Conservation (phyloP, 163 green algal species). For the Volvox carteri region DNA sequence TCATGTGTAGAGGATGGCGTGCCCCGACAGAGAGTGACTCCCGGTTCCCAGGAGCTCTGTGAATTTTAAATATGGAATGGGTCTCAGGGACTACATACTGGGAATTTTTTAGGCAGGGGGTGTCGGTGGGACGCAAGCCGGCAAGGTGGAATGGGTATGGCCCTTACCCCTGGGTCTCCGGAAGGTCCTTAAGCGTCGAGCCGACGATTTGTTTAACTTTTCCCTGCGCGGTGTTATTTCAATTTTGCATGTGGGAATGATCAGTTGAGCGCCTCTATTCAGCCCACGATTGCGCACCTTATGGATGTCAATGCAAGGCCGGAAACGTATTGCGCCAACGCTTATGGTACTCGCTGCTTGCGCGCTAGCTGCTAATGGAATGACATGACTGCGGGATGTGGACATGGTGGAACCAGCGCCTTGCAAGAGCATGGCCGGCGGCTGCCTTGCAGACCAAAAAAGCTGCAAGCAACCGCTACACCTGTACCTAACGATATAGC, state of each 20-base stretch:
- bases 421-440: slow-evolving; percentile 6
- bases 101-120: no score
- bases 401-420: background rate
- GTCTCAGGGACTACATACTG: no score
- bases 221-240: slow-evolving; percentile 75
- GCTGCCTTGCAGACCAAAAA: no score
- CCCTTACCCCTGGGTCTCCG: slow-evolving; percentile 47
- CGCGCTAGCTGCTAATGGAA: background rate
- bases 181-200: slow-evolving; percentile 90
- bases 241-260: background rate
- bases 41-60: no score
- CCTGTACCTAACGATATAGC: no score
- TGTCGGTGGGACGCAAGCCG: no score
- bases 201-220: slow-evolving; percentile 99
- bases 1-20: no score
- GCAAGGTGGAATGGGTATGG: no score
- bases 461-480: no score
- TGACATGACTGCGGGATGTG: background rate
- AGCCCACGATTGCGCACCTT: slow-evolving; percentile 74
- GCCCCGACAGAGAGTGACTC: no score
- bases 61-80: no score
- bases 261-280: background rate
- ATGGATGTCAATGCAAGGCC: slow-evolving; percentile 97
- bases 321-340: slow-evolving; percentile 69
- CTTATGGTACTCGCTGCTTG: background rate